Evolutionary conservation across 2,329 filamentous ascomycete genomes (phyloP).

Genomic region (Pyricularia sp.): DNA sequence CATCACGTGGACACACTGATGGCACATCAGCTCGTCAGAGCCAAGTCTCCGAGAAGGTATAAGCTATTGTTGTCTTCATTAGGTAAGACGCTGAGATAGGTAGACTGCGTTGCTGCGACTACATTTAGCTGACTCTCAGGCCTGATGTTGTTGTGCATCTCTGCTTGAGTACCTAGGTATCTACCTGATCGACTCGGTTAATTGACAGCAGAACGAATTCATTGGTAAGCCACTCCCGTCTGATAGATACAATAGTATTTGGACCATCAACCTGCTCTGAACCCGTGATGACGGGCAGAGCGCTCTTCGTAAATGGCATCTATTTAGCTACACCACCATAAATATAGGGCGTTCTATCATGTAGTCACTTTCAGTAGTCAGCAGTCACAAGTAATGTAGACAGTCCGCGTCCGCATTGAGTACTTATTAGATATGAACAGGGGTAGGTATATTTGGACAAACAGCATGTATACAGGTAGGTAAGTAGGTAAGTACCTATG

Average conservation of each 20-base stretch:
- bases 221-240: too few relatives aligned
- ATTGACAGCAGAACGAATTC: not conserved
- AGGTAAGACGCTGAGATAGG: not conserved
- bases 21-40: not conserved
- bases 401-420: too few relatives aligned
- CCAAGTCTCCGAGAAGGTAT: not conserved
- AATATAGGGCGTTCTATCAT: too few relatives aligned
- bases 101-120: not conserved
- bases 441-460: too few relatives aligned
- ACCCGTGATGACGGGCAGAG: not conserved
- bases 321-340: not conserved
- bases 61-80: not conserved
- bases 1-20: not conserved
- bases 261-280: not conserved
- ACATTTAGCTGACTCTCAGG: not conserved
- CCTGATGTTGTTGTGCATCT: not conserved
- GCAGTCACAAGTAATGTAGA: too few relatives aligned
- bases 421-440: too few relatives aligned
- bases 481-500: too few relatives aligned
- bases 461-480: too few relatives aligned
- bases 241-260: not conserved
- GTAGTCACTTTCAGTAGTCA: too few relatives aligned
- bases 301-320: not conserved
- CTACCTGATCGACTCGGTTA: too few relatives aligned
- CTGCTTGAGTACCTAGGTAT: not conserved